A percentile compares a stretch with the other conserved stretches of the same genome.
Evolutionary conservation across 768 basidiomycete species (phyloP).

Genomic region (Boletus patriciae): DNA sequence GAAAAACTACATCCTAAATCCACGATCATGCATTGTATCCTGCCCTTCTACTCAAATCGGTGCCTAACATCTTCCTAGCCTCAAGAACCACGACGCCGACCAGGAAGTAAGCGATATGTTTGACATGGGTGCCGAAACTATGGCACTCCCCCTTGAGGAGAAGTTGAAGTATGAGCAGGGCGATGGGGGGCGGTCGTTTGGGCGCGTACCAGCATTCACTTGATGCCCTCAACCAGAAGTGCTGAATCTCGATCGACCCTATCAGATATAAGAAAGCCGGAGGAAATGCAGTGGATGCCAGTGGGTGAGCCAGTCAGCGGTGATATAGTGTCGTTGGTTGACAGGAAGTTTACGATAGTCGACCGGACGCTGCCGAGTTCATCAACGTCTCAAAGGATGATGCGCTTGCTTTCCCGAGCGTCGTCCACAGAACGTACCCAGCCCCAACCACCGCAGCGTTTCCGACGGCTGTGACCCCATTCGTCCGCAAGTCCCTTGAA

Average conservation of each 20-base stretch:
- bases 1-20: not conserved
- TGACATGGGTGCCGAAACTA: conserved; percentile 41
- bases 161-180: conserved; percentile 46
- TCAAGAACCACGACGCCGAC: conserved; percentile 46
- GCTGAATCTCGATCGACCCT: not conserved
- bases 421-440: conserved; percentile 58
- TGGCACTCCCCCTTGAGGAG: conserved; percentile 42
- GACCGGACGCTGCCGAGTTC: conserved; percentile 57
- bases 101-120: conserved; percentile 41
- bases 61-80: conserved; percentile 22
- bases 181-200: conserved; percentile 41
- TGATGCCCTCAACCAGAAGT: not conserved
- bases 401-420: conserved; percentile 55
- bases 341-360: not conserved
- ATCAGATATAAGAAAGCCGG: conserved; percentile 60
- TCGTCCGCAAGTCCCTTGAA: conserved; percentile 56
- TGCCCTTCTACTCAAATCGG: not conserved
- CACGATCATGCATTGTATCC: not conserved
- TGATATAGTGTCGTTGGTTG: not conserved
- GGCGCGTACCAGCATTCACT: conserved; percentile 19
- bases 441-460: conserved; percentile 50
- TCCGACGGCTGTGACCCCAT: conserved; percentile 49
- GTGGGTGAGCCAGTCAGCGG: conserved; percentile 36
- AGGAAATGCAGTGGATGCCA: conserved; percentile 60
- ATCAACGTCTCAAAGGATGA: conserved; percentile 72